A percentile compares a stretch with the other conserved stretches of the same genome.
These are phyloP conservation scores for Wickerhamiella kurtzmanii DNA, from an alignment of 805 yeast species.

Conservation along the genomic window DNA sequence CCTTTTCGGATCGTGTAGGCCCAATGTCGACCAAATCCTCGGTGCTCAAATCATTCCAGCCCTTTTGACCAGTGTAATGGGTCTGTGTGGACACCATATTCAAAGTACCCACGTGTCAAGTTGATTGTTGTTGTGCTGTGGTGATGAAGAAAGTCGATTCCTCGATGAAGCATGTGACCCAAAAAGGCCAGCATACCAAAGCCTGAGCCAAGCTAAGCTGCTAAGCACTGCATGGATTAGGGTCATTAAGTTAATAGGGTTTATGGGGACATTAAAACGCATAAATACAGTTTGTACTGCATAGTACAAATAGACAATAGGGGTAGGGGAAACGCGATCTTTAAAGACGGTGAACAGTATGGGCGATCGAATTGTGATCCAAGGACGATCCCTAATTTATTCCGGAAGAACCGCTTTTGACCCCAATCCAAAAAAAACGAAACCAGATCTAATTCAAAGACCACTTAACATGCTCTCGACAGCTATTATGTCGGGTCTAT, in stretches of 20 bases:
- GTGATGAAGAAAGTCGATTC: no score
- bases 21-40: conserved; percentile 7
- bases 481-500: conserved; percentile 52
- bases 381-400: no score
- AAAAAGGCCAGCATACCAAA: neutral
- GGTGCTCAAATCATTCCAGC: conserved; percentile 20
- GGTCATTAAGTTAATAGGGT: neutral
- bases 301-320: no score
- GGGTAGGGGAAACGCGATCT: no score
- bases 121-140: neutral
- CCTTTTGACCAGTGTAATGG: conserved; percentile 18
- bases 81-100: conserved; percentile 18
- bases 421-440: no score
- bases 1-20: neutral
- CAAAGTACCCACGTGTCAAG: neutral
- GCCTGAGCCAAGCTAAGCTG: neutral
- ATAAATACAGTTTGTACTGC: no score
- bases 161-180: neutral
- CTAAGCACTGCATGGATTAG: neutral
- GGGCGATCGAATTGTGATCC: no score
- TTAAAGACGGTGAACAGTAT: no score
- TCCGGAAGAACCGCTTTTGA: no score
- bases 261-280: neutral
- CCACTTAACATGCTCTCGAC: conserved; percentile 28
- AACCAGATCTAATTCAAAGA: neutral